Conservation (phyloP, 1,284 basidiomycete species). For the Chiua sp. region DNA sequence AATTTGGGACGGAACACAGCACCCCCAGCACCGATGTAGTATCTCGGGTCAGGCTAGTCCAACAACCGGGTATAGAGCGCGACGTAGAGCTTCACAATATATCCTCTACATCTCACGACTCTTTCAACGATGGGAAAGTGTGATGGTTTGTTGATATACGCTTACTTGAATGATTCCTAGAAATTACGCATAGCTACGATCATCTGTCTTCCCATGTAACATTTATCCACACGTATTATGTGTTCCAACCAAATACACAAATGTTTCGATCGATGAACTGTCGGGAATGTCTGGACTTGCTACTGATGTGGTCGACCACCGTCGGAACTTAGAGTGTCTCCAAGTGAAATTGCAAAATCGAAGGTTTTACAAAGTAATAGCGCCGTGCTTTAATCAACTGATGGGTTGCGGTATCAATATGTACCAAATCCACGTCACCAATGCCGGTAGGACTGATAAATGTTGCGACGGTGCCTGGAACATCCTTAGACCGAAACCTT, state of each 20-base stretch:
- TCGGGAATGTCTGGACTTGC: neutral
- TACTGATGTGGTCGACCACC: neutral
- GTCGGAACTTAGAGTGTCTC: neutral
- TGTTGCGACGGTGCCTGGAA: too few species aligned
- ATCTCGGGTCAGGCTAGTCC: neutral
- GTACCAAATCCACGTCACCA: too few species aligned
- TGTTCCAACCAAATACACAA: neutral
- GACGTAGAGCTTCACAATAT: conserved; percentile 6
- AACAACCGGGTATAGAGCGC: neutral
- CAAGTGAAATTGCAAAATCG: too few species aligned
- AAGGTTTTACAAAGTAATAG: too few species aligned
- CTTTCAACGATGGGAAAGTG: conserved; percentile 1
- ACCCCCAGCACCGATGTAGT: neutral
- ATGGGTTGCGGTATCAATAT: too few species aligned
- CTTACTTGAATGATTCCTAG: neutral
- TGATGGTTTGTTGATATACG: conserved; percentile 1
- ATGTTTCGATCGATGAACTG: neutral
- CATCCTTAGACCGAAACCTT: too few species aligned
- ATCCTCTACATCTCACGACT: neutral
- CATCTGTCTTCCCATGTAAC: neutral
- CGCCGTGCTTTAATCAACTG: too few species aligned
- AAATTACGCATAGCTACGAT: neutral
- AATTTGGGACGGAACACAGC: conserved; percentile 1
- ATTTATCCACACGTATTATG: neutral
- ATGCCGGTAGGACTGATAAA: too few species aligned